phyloP scores from a whole-genome alignment of 148 eudicot genomes.

The Silene latifolia region DNA sequence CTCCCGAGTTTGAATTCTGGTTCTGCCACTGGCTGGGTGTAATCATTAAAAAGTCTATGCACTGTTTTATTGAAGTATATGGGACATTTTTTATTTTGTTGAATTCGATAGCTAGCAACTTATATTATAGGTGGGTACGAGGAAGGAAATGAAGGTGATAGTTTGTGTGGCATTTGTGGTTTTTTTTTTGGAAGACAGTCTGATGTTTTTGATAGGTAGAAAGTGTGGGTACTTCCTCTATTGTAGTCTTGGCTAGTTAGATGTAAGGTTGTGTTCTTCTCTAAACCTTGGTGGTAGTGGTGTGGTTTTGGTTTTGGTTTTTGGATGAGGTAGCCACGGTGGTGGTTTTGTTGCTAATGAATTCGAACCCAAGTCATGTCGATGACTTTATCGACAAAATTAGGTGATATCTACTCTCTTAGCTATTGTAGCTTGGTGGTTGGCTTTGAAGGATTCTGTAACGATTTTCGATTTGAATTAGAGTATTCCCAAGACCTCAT shows the following conservation, averaged over 20 bases:
- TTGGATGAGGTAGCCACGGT: neutral
- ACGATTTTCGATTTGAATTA: too few species aligned
- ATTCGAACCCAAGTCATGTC: too few species aligned
- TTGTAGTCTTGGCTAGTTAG: neutral
- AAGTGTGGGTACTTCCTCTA: neutral
- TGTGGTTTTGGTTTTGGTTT: too few species aligned
- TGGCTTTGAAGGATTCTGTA: too few species aligned
- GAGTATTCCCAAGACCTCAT: too few species aligned
- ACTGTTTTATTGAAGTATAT: slow-evolving; percentile 7
- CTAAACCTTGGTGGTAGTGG: neutral
- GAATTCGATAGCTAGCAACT: neutral
- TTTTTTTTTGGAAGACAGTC: neutral
- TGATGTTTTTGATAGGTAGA: slow-evolving; percentile 2
- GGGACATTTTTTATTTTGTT: neutral
- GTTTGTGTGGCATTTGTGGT: neutral
- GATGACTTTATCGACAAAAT: too few species aligned
- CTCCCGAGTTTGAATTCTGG: neutral
- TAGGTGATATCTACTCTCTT: neutral
- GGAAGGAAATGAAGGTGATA: neutral
- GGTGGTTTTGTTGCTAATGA: neutral
- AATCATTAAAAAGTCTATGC: neutral
- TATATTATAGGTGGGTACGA: neutral
- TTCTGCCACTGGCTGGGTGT: neutral
- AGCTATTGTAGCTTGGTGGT: neutral
- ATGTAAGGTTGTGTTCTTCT: neutral